Evolutionary conservation across 1,139 yeast genomes (phyloP), one percentile per base, ranked within the genome.

Genomic region (Spencermartinsiella ligniputridi): DNA sequence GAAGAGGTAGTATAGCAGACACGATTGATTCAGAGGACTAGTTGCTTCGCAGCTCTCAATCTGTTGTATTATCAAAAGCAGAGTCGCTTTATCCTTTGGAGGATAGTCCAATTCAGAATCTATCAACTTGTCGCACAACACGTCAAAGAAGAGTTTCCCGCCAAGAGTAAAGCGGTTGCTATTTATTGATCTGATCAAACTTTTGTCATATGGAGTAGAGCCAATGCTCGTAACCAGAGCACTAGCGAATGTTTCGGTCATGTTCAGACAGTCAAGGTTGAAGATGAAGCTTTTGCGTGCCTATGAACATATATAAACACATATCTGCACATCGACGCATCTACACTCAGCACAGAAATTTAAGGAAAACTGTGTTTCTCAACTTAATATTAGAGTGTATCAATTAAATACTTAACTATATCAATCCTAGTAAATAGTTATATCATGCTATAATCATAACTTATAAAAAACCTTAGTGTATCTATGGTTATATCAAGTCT

Each of bases 1-100:
- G 24, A 63, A 58, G 30, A 63, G 35, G 46, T 61, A 63, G 40
- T 49, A 54, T 11, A 58, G 41, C 5, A 60, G 49, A 22, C 62
- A 53, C 11, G 56, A 48, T 40, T 52, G 55, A 37, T 51, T 46
- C 22, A 51, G 50, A 3, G 45, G 20, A 25, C 48, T 47, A 1
- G 50, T 21, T 3, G 48, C 39, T 5, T 35, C 42, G n/a, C 45
- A 15, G 13, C 42, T 37, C 36, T 57, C 62, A 15, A 62, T 51
- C n/a, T 39, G 41, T 16, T 48, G 52, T 3, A 61, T 42, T 4
- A 61, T 48, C 30, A 39, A 25, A n/a, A 49, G 38, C 25, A 57
- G 41, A 3, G 47, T 49, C 9, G 50, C 52, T 6, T 46, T 41
- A 42, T 48, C 46, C n/a, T 37, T 27, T 4, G 64, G 63, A 5